Conservation (phyloP, 495 filamentous ascomycete genomes). For the Podospora anserina region DNA sequence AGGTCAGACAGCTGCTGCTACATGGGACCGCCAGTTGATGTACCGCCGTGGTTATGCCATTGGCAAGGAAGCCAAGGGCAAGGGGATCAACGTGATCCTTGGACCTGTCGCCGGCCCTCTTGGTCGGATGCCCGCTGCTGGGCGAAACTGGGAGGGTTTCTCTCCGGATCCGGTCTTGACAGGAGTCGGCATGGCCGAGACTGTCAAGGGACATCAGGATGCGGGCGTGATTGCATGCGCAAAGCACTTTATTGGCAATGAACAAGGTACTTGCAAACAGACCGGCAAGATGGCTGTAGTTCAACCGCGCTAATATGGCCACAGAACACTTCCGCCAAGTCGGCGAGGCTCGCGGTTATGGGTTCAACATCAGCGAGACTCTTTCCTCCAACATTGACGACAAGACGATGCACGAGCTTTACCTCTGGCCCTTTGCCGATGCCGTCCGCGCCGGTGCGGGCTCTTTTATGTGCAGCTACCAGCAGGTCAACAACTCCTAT, state of each 20-base stretch:
- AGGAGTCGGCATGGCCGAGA: constrained; percentile 67
- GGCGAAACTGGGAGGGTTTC: constrained; percentile 88
- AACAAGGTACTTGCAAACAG: constrained; percentile 40
- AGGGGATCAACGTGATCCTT: constrained; percentile 81
- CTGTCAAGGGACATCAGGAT: constrained; percentile 78
- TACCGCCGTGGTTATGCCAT: constrained; percentile 74
- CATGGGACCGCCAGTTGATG: constrained; percentile 68
- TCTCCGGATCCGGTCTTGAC: constrained; percentile 75
- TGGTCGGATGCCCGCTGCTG: constrained; percentile 68
- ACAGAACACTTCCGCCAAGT: constrained; percentile 79
- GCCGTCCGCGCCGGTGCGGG: constrained; percentile 62
- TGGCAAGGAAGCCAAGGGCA: constrained; percentile 73
- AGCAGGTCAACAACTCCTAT: constrained; percentile 86
- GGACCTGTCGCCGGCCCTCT: constrained; percentile 89
- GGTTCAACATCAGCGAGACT: constrained; percentile 61
- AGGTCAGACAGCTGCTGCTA: constrained; percentile 77
- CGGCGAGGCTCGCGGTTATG: constrained; percentile 58
- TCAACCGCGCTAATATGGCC: constrained; percentile 17
- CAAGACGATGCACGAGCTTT: constrained; percentile 90
- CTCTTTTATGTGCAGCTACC: constrained; percentile 91
- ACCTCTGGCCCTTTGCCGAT: constrained; percentile 65
- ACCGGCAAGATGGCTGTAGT: background rate
- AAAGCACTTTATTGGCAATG: constrained; percentile 78
- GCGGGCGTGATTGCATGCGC: constrained; percentile 76
- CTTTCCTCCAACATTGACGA: constrained; percentile 87